These are phyloP conservation scores for Tolypocladium tropicale DNA, from an alignment of 2,329 filamentous ascomycete species.

Conservation along the genomic window DNA sequence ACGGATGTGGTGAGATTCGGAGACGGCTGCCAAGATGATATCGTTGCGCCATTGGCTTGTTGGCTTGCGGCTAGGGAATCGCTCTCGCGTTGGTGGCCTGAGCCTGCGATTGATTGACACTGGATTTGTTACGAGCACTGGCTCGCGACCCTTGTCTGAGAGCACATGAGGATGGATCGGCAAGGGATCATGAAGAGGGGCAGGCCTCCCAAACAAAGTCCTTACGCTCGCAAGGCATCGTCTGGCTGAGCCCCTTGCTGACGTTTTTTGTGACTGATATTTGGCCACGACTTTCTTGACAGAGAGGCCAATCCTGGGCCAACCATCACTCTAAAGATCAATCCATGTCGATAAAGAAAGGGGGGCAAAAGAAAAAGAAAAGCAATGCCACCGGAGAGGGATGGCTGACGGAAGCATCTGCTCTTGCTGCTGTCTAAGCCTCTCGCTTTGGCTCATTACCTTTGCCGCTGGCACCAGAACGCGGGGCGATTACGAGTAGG, in stretches of 20 bases:
- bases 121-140: not conserved
- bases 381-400: not conserved
- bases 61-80: not conserved
- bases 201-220: not conserved
- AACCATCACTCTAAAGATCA: not conserved
- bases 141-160: not conserved
- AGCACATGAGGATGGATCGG: not conserved
- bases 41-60: not conserved
- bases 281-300: not conserved
- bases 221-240: not conserved
- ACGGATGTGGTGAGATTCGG: not conserved
- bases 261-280: not conserved
- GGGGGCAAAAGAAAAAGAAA: not conserved
- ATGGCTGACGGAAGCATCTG: not conserved
- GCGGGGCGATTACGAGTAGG: too few relatives aligned
- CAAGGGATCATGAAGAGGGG: not conserved
- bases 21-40: not conserved
- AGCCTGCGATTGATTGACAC: not conserved
- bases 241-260: not conserved
- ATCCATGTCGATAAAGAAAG: not conserved
- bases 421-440: not conserved
- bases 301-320: too few relatives aligned
- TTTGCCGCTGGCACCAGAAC: not conserved
- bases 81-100: not conserved
- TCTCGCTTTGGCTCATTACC: not conserved